Conservation (phyloP, 306 rosid species). For the Begonia peltatifolia region DNA sequence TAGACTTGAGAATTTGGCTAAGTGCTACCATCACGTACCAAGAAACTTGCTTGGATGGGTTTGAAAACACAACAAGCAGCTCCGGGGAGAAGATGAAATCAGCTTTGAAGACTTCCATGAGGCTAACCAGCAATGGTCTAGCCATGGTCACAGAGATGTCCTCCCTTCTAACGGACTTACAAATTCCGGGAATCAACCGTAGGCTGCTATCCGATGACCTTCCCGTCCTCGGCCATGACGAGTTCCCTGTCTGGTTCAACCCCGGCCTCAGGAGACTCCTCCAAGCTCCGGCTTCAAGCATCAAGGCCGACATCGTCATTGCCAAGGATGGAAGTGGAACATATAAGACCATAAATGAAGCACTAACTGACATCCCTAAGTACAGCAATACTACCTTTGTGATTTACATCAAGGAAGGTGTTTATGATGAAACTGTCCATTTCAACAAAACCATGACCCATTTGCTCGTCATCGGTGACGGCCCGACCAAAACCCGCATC, state of each 20-base stretch:
- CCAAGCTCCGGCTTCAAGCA: background rate
- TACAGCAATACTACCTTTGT: constrained; percentile 20
- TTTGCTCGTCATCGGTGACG: constrained; percentile 50
- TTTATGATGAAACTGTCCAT: constrained; percentile 34
- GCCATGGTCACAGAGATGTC: constrained; percentile 41
- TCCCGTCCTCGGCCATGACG: background rate
- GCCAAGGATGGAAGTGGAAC: constrained; percentile 51
- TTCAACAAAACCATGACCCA: constrained; percentile 26
- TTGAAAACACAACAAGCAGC: constrained; percentile 21
- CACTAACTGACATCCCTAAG: constrained; percentile 26
- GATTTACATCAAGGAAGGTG: constrained; percentile 46
- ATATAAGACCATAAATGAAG: constrained; percentile 29
- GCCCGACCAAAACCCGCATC: constrained; percentile 34
- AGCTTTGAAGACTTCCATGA: constrained; percentile 17
- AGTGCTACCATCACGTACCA: constrained; percentile 56
- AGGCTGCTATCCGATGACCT: background rate
- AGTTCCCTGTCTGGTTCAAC: background rate
- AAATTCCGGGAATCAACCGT: background rate
- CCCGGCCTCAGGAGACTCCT: background rate
- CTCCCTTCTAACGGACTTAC: background rate
- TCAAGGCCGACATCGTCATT: constrained; percentile 20
- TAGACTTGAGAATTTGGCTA: constrained; percentile 40
- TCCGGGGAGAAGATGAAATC: constrained; percentile 30
- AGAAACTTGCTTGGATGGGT: constrained; percentile 53
- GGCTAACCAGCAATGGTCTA: constrained; percentile 38